These are phyloP conservation scores for Pseudopithomyces maydicus DNA, from an alignment of 2,329 filamentous ascomycete genomes.

Conservation along the genomic window DNA sequence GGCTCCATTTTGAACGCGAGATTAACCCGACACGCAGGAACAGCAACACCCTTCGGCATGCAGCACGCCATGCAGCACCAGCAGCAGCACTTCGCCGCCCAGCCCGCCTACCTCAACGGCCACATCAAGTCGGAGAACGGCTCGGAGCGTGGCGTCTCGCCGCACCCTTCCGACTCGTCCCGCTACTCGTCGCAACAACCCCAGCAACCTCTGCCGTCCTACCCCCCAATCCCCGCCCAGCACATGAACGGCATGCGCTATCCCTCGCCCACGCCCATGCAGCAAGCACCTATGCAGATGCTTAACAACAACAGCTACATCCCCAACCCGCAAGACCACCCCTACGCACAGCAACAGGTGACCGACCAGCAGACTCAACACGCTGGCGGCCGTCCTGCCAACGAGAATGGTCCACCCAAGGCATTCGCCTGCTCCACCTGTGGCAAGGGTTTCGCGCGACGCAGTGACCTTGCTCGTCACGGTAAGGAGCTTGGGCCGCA, in stretches of 20 bases:
- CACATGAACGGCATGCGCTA: conserved; percentile 59
- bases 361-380: conserved; percentile 46
- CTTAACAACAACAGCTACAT: conserved; percentile 63
- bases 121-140: conserved; percentile 63
- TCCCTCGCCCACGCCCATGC: conserved; percentile 57
- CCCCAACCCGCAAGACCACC: conserved; percentile 54
- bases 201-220: conserved; percentile 54
- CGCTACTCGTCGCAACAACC: conserved; percentile 62
- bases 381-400: conserved; percentile 50
- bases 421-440: conserved; percentile 90
- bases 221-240: conserved; percentile 54
- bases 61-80: conserved; percentile 50
- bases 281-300: conserved; percentile 58
- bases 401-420: conserved; percentile 64
- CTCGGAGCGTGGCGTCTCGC: conserved; percentile 63
- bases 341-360: conserved; percentile 48
- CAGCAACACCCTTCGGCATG: conserved; percentile 44
- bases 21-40: conserved; percentile 46
- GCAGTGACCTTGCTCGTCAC: conserved; percentile 92
- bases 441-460: conserved; percentile 86
- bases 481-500: conserved; percentile 65
- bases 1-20: conserved; percentile 50
- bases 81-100: conserved; percentile 52
- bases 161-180: conserved; percentile 61
- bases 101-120: conserved; percentile 53